Conservation (phyloP, 1,284 basidiomycete species). For the Uromyces viciae-fabae region DNA sequence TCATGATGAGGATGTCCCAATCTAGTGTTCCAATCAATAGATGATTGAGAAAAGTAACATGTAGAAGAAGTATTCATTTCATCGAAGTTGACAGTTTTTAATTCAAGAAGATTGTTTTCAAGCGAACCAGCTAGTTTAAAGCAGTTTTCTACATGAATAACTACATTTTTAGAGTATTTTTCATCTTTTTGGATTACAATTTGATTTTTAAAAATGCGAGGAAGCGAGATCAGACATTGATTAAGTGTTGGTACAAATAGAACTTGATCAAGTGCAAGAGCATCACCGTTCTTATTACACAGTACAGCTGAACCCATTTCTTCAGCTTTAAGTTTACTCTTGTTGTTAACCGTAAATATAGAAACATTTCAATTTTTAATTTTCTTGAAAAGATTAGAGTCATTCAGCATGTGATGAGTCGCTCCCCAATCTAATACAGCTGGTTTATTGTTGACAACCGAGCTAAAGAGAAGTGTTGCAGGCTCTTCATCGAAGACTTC, state of each 20-base stretch:
- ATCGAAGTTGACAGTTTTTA: background rate
- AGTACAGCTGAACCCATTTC: background rate
- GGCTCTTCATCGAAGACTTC: no score
- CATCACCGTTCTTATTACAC: background rate
- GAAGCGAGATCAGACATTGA: background rate
- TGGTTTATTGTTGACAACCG: no score
- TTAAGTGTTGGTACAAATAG: background rate
- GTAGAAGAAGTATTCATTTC: background rate
- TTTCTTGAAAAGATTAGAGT: no score
- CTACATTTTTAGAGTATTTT: background rate
- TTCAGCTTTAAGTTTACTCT: background rate
- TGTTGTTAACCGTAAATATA: no score
- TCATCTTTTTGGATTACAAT: background rate
- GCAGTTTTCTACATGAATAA: background rate
- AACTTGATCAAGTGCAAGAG: background rate
- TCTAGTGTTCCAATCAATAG: background rate
- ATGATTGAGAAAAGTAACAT: background rate
- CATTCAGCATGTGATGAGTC: no score
- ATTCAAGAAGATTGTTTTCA: background rate
- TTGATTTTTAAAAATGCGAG: background rate
- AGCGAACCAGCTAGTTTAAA: background rate
- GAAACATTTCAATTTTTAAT: no score
- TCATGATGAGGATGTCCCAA: background rate
- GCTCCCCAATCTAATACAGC: no score
- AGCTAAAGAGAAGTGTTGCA: no score